phyloP scores from a whole-genome alignment of 768 basidiomycete species.

The Rhizopogon vesiculosus region DNA sequence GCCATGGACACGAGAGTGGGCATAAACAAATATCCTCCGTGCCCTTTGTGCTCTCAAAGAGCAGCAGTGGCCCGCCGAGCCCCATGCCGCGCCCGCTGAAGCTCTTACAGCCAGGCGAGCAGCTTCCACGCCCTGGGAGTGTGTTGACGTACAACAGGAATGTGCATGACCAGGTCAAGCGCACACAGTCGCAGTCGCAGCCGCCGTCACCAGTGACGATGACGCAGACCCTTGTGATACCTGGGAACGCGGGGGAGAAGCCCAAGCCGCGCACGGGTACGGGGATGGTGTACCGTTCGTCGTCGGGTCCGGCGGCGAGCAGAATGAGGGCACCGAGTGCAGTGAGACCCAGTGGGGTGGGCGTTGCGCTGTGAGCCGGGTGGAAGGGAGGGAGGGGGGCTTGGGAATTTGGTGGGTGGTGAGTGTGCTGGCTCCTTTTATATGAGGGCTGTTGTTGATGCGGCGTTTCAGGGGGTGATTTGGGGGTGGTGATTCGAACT shows the following conservation, averaged over 20 bases:
- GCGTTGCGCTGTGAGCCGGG: neutral
- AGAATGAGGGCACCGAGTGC: conserved; percentile 32
- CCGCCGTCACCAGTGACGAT: conserved; percentile 13
- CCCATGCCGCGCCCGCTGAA: conserved; percentile 22
- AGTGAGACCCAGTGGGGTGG: neutral
- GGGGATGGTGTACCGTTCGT: conserved; percentile 57
- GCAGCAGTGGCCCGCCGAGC: neutral
- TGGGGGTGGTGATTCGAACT: neutral
- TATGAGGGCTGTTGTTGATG: neutral
- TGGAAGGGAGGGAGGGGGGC: too few relatives aligned
- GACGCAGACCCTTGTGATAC: conserved; percentile 16
- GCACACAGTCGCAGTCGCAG: conserved; percentile 10
- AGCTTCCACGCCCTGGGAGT: conserved; percentile 16
- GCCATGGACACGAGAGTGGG: neutral
- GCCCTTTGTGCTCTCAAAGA: conserved; percentile 2
- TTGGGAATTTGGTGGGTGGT: neutral
- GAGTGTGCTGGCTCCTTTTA: neutral
- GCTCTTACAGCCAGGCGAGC: conserved; percentile 23
- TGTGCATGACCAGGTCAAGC: conserved; percentile 29
- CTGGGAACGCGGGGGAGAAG: conserved; percentile 15
- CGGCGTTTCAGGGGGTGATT: neutral
- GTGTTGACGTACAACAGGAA: conserved; percentile 29
- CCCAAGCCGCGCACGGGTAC: conserved; percentile 61
- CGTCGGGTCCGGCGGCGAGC: conserved; percentile 21
- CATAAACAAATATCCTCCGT: neutral